Conservation (phyloP, 345 rosid genomes). For the Lepidium aucheri region DNA sequence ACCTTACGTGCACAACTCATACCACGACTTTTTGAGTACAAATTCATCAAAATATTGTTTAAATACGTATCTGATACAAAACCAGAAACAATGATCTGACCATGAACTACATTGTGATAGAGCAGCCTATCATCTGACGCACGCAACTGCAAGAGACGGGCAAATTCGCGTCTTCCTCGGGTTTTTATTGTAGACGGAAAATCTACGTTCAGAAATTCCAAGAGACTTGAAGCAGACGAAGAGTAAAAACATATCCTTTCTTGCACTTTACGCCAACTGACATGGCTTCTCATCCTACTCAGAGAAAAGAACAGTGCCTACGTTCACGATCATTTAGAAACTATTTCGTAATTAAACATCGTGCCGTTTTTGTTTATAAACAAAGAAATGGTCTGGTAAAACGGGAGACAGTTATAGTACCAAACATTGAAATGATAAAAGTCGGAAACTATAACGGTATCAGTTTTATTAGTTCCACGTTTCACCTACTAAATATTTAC, state of each 20-base stretch:
- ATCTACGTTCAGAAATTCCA: constrained; percentile 8
- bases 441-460: neutral
- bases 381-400: neutral
- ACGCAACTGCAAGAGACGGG: constrained; percentile 35
- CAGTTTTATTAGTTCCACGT: no score
- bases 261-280: constrained; percentile 14
- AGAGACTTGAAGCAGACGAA: constrained; percentile 1
- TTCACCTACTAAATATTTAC: neutral
- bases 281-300: constrained; percentile 11
- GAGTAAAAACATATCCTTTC: constrained; percentile 8
- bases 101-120: constrained; percentile 34
- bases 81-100: constrained; percentile 37
- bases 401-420: constrained; percentile 5
- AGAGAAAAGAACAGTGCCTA: neutral
- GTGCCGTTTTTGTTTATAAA: neutral
- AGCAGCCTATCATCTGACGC: constrained; percentile 13
- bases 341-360: neutral
- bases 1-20: constrained; percentile 31
- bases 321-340: neutral
- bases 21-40: constrained; percentile 20
- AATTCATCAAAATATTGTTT: constrained; percentile 34
- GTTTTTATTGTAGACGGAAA: constrained; percentile 11
- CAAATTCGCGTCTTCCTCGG: constrained; percentile 29
- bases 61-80: constrained; percentile 37
- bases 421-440: neutral